Percentiles rank a stretch among this genome's conserved stretches.
phyloP scores from a whole-genome alignment of 1,284 basidiomycete species.

The Trametes hirsuta region DNA sequence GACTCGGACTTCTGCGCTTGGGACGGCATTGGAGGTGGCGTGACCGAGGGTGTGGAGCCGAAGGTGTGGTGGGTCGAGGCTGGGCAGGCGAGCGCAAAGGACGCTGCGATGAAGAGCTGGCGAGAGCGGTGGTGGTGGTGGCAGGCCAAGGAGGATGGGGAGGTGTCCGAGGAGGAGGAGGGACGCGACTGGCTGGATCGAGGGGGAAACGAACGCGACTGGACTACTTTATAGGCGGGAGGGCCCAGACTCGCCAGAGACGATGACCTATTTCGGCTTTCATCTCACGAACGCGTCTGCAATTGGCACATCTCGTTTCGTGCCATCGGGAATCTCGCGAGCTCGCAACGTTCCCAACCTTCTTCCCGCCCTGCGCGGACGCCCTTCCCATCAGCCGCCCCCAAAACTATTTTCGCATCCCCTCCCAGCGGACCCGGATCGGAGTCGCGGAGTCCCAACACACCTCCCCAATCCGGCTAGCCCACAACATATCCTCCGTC shows the following conservation, averaged over 20 bases:
- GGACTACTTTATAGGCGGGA: slow-evolving; percentile 34
- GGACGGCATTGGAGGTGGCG: slow-evolving; percentile 26
- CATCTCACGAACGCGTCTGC: slow-evolving; percentile 21
- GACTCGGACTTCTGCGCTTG: slow-evolving; percentile 36
- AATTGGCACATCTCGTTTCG: slow-evolving; percentile 22
- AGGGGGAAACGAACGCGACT: slow-evolving; percentile 14
- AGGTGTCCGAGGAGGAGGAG: not conserved
- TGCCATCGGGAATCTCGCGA: slow-evolving; percentile 18
- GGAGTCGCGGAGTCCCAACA: slow-evolving; percentile 13
- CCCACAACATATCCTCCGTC: slow-evolving; percentile 1
- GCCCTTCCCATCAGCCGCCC: slow-evolving; percentile 7
- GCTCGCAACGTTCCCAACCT: slow-evolving; percentile 5
- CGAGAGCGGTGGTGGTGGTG: not conserved
- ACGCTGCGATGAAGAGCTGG: slow-evolving; percentile 10
- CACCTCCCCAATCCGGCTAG: slow-evolving; percentile 17
- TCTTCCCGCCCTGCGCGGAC: slow-evolving; percentile 11
- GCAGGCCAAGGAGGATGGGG: not conserved
- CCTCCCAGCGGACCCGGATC: slow-evolving; percentile 14
- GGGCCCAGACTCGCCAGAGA: slow-evolving; percentile 25
- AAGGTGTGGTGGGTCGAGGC: slow-evolving; percentile 4
- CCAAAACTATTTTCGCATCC: slow-evolving; percentile 8
- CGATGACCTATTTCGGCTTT: slow-evolving; percentile 27
- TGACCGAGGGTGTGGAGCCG: slow-evolving; percentile 18
- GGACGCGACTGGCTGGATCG: slow-evolving; percentile 13
- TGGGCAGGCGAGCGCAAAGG: slow-evolving; percentile 2